Evolutionary conservation across 176 grass and related monocot genomes (phyloP).

Genomic region (Zoysia pacifica): DNA sequence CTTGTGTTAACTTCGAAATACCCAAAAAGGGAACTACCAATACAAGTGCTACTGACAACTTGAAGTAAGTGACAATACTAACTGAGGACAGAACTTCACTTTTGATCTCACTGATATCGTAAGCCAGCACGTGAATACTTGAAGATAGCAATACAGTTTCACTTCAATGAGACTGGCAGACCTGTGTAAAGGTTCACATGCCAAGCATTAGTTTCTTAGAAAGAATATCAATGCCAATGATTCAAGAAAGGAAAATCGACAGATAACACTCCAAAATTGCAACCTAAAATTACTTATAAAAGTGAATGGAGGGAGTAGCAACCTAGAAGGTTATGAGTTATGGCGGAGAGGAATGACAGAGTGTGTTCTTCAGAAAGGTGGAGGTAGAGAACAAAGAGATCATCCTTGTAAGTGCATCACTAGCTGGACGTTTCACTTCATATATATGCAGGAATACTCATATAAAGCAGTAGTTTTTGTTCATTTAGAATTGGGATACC

Average conservation of each 20-base stretch:
- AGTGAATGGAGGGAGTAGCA: too few relatives aligned
- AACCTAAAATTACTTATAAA: too few relatives aligned
- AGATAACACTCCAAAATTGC: neutral
- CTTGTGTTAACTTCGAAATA: neutral
- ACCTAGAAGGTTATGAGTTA: neutral
- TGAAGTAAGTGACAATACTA: conserved; percentile 24
- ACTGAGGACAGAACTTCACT: conserved; percentile 59
- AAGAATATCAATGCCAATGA: conserved; percentile 11
- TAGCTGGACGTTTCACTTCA: conserved; percentile 10
- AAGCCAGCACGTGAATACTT: conserved; percentile 51
- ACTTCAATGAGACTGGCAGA: conserved; percentile 27
- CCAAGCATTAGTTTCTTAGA: conserved; percentile 15
- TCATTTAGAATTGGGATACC: neutral
- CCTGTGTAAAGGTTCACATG: conserved; percentile 31
- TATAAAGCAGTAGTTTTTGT: neutral
- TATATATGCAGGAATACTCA: neutral
- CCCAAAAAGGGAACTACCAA: neutral
- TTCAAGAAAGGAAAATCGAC: conserved; percentile 4
- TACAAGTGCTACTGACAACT: neutral
- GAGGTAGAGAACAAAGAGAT: neutral
- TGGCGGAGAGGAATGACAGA: neutral
- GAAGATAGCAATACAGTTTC: conserved; percentile 31
- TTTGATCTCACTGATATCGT: conserved; percentile 91
- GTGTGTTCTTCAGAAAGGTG: conserved; percentile 13
- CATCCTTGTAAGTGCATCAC: neutral